These are phyloP conservation scores for Linanthus parryae DNA, from an alignment of 148 eudicot species.

Conservation along the genomic window DNA sequence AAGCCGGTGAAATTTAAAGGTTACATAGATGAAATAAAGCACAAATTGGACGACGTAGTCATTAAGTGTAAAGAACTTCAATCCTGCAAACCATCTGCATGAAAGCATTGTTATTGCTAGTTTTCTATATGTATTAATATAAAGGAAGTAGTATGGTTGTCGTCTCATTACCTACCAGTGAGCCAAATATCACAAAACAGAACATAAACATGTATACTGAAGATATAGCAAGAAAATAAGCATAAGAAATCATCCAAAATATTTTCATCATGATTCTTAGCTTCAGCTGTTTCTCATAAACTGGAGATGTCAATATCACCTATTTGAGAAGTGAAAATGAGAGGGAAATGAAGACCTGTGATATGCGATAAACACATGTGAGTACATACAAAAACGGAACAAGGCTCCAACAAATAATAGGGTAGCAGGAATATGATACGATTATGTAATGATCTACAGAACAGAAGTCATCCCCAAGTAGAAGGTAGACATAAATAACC, in stretches of 20 bases:
- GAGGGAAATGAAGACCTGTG: too few relatives aligned
- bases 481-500: too few relatives aligned
- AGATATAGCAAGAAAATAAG: constrained; percentile 72
- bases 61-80: constrained; percentile 62
- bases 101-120: constrained; percentile 4
- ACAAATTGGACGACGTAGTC: constrained; percentile 77
- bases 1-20: constrained; percentile 73
- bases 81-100: constrained; percentile 40
- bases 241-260: constrained; percentile 86
- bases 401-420: too few relatives aligned
- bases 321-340: too few relatives aligned
- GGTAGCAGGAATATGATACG: too few relatives aligned
- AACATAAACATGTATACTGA: constrained; percentile 64
- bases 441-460: too few relatives aligned
- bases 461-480: too few relatives aligned
- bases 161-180: constrained; percentile 56
- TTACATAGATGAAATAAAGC: constrained; percentile 67
- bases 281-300: constrained; percentile 78
- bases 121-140: constrained; percentile 1
- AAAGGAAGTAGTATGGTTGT: not conserved
- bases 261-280: constrained; percentile 94
- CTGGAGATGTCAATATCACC: constrained; percentile 56
- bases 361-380: too few relatives aligned
- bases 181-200: constrained; percentile 79
- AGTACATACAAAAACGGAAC: too few relatives aligned